These are phyloP conservation scores for Colletotrichum sp. DNA, from an alignment of 2,329 filamentous ascomycete species.

Conservation along the genomic window DNA sequence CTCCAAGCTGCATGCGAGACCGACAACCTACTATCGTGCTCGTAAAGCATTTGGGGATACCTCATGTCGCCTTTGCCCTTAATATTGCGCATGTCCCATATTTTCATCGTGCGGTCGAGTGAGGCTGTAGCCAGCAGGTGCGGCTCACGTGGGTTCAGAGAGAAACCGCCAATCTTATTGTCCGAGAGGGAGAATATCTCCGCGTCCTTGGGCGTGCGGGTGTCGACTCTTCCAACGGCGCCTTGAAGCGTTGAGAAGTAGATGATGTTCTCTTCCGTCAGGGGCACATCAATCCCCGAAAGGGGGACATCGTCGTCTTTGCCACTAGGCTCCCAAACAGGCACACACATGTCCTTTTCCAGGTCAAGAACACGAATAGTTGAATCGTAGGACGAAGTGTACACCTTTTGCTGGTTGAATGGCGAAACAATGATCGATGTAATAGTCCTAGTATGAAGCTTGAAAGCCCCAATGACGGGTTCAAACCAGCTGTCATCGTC, in stretches of 20 bases:
- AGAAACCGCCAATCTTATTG: constrained; percentile 96
- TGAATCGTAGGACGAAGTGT: constrained; percentile 90
- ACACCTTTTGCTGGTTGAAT: constrained; percentile 75
- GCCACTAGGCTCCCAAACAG: constrained; percentile 79
- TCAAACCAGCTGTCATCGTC: constrained; percentile 62
- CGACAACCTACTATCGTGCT: constrained; percentile 82
- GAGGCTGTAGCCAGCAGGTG: constrained; percentile 90
- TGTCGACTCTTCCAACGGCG: constrained; percentile 80
- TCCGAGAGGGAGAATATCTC: constrained; percentile 80
- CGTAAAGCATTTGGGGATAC: constrained; percentile 74
- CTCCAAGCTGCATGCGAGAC: constrained; percentile 96
- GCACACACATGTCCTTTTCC: constrained; percentile 76
- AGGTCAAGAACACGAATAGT: constrained; percentile 89
- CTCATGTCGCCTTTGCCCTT: constrained; percentile 64
- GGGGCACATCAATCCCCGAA: constrained; percentile 81
- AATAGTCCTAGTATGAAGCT: constrained; percentile 89
- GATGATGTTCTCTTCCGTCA: constrained; percentile 72
- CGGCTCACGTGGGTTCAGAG: constrained; percentile 77
- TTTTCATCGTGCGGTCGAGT: constrained; percentile 84
- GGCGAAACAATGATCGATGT: constrained; percentile 81
- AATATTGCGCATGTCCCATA: constrained; percentile 92
- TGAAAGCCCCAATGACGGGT: constrained; percentile 86
- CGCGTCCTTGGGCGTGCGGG: constrained; percentile 62
- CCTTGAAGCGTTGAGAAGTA: constrained; percentile 90
- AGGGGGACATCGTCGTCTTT: constrained; percentile 76